Evolutionary conservation across 179 eudicot species (phyloP).

Genomic region (Spinacia oleracea): DNA sequence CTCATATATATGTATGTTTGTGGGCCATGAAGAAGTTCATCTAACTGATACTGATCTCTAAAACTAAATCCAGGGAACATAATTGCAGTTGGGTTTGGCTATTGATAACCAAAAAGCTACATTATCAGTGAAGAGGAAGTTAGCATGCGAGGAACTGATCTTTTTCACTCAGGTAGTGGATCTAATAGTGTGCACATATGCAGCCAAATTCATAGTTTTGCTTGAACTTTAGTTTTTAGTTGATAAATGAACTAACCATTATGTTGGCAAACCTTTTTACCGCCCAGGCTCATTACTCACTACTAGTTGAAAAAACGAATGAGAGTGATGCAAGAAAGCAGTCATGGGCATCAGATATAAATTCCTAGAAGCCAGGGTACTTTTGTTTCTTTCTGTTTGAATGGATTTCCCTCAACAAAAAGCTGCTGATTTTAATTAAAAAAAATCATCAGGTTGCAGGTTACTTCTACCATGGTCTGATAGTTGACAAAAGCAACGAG

Average conservation of each 20-base stretch:
- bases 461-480: slow-evolving; percentile 81
- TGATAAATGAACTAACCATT: background rate
- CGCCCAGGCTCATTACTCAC: slow-evolving; percentile 65
- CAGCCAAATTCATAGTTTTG: background rate
- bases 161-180: slow-evolving; percentile 68
- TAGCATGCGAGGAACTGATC: slow-evolving; percentile 86
- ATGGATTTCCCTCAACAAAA: background rate
- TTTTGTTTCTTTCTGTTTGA: background rate
- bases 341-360: slow-evolving; percentile 78
- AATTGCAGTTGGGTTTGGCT: slow-evolving; percentile 84
- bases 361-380: slow-evolving; percentile 91
- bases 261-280: background rate
- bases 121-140: slow-evolving; percentile 82
- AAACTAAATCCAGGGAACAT: slow-evolving; percentile 68
- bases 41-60: slow-evolving; percentile 6
- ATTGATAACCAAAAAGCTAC: slow-evolving; percentile 79
- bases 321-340: slow-evolving; percentile 58
- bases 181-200: background rate
- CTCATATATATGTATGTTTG: background rate
- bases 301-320: slow-evolving; percentile 42
- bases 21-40: background rate
- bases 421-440: no score
- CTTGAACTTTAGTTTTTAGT: background rate
- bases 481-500: slow-evolving; percentile 74
- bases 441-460: slow-evolving; percentile 63